A percentile compares a stretch with the other conserved stretches of the same genome.
Conservation (phyloP, 1,284 basidiomycete genomes). For the Leucoagaricus sp. region DNA sequence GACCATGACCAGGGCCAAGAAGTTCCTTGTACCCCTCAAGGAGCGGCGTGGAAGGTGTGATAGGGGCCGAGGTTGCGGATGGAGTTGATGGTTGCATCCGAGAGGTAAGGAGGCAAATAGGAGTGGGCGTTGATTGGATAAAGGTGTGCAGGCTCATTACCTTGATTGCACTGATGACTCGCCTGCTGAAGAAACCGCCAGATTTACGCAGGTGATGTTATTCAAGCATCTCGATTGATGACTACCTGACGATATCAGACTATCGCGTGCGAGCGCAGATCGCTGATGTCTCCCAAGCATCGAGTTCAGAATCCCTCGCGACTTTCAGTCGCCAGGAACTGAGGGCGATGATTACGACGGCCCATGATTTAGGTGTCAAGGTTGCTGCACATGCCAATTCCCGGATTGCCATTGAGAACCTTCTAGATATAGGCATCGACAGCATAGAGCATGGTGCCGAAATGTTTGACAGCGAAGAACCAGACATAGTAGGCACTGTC, state of each 20-base stretch:
- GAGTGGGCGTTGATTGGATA: slow-evolving; percentile 70
- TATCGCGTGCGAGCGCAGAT: slow-evolving; percentile 51
- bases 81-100: slow-evolving; percentile 56
- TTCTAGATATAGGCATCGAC: slow-evolving; percentile 28
- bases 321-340: slow-evolving; percentile 54
- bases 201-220: slow-evolving; percentile 51
- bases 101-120: slow-evolving; percentile 62
- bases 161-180: slow-evolving; percentile 8
- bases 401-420: slow-evolving; percentile 34
- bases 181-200: slow-evolving; percentile 18
- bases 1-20: slow-evolving; percentile 49
- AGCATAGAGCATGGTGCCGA: slow-evolving; percentile 35
- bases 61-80: slow-evolving; percentile 50
- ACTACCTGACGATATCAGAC: slow-evolving; percentile 35
- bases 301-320: slow-evolving; percentile 34
- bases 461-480: slow-evolving; percentile 22
- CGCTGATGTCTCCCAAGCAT: slow-evolving; percentile 38
- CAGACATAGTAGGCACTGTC: slow-evolving; percentile 24
- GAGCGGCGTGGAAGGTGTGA: slow-evolving; percentile 53
- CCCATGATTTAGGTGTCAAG: slow-evolving; percentile 55
- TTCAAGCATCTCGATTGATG: background rate
- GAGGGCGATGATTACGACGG: slow-evolving; percentile 50
- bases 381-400: slow-evolving; percentile 60
- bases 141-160: slow-evolving; percentile 39
- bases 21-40: slow-evolving; percentile 47